Base-by-base conservation (phyloP, 1,284 basidiomycete species). In the Somion occarium region DNA sequence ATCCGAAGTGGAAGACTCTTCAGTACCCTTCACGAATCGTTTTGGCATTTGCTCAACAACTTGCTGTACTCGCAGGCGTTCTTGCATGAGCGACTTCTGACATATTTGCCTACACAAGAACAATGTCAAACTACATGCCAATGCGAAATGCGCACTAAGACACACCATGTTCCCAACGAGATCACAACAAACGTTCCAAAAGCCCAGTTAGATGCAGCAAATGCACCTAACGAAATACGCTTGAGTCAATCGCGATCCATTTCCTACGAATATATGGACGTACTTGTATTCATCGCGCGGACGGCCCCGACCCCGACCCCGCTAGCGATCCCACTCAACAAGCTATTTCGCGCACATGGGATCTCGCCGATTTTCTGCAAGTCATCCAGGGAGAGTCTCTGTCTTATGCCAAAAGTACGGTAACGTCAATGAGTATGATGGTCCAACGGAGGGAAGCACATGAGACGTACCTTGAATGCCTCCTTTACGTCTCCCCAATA, bases 1-100 rank as follows among this genome's bases (percentile, higher is more conserved):
- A 19, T 22, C 20, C 11, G 18, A 7, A 9, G 20, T 5, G 5
- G 43, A 22, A 11, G 24, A 26, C 22, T 23, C 25, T 15, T 24
- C 43, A 5, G 20, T 12, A 9, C 9, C 4, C 58, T 78, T 79
- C 22, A 75, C 61, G 49, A 75, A 66, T 48, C 80, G 73, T 55
- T 74, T 76, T 23, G 82, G 84, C 62, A 83, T 75, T 46, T 73
- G 74, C 60, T 86, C 81, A 25, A 85, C 75, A 19, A 86, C 75
- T 52, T 72, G 73, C 48, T 78, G 73, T 23, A 87, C 65, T 52
- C 74, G 74, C 48, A 70, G 69, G 24, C 79, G 75, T 64, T 88
- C 85, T 44, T 70, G 66, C 44, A 80, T 5, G 19, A 20, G 60
- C 55, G 76, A 75, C 44, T 69, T 73, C 56, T 82, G 78, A 62